A percentile compares a stretch with the other conserved stretches of the same genome.
These are phyloP conservation scores for Dictyostelium capitatum DNA, from an alignment of 78 protist genomes.

Conservation along the genomic window DNA sequence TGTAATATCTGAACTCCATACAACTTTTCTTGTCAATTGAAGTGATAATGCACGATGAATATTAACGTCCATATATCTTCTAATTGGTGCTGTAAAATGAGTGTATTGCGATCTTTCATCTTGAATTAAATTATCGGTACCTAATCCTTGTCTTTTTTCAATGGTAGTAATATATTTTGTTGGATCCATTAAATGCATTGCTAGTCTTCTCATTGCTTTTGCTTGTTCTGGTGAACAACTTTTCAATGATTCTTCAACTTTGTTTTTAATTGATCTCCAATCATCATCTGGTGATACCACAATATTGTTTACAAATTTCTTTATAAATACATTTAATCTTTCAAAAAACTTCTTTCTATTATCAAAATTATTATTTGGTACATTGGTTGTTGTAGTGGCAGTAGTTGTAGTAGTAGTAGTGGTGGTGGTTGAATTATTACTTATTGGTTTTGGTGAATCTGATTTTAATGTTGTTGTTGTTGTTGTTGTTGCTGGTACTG, in stretches of 20 bases:
- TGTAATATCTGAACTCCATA: conserved; percentile 39
- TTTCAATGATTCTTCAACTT: conserved; percentile 43
- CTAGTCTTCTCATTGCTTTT: conserved; percentile 59
- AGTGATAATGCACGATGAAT: conserved; percentile 72
- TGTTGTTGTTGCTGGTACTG: not conserved
- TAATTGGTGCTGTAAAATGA: conserved; percentile 70
- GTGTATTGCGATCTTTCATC: conserved; percentile 57
- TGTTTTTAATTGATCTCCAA: conserved; percentile 63
- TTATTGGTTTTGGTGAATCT: not conserved
- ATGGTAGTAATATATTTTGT: conserved; percentile 47
- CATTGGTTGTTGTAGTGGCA: not conserved
- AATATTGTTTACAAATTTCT: conserved; percentile 35
- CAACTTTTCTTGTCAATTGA: conserved; percentile 22
- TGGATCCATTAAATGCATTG: conserved; percentile 78
- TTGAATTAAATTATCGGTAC: not conserved
- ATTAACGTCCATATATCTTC: conserved; percentile 75
- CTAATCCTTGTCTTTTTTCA: conserved; percentile 9
- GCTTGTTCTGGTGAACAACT: conserved; percentile 41
- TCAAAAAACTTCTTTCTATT: conserved; percentile 72
- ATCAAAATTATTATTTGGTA: conserved; percentile 14
- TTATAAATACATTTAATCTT: conserved; percentile 47
- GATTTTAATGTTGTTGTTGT: not conserved
- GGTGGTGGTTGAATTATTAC: not conserved
- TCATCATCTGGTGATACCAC: conserved; percentile 33
- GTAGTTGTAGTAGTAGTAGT: not conserved